Conservation (phyloP, 768 basidiomycete genomes). For the Auricularia cornea region DNA sequence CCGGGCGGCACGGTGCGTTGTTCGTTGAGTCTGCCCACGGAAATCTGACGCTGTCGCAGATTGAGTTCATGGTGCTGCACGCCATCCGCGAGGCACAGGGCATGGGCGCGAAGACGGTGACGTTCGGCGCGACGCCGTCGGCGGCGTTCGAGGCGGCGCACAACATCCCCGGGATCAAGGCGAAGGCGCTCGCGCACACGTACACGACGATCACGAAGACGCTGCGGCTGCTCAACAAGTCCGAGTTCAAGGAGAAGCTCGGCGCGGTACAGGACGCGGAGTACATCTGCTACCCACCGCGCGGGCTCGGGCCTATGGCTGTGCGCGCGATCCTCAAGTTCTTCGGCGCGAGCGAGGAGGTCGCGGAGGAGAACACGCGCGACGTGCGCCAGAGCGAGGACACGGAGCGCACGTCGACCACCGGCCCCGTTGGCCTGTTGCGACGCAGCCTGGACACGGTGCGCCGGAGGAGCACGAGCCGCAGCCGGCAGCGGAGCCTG, state of each 20-base stretch:
- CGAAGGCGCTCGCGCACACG: conserved; percentile 35
- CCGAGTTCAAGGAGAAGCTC: not conserved
- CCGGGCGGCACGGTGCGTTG: conserved; percentile 25
- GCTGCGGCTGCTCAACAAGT: not conserved
- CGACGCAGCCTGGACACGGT: not conserved
- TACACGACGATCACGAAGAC: conserved; percentile 18
- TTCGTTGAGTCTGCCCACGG: conserved; percentile 8
- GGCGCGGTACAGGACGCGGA: not conserved
- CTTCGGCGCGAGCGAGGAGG: conserved; percentile 1
- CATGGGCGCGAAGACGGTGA: conserved; percentile 23
- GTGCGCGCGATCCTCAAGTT: conserved; percentile 1
- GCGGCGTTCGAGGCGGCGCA: conserved; percentile 30
- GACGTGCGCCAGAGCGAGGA: not conserved
- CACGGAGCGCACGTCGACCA: too few species aligned
- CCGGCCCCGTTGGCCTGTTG: not conserved
- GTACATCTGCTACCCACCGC: not conserved
- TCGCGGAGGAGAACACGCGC: not conserved
- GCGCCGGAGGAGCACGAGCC: not conserved
- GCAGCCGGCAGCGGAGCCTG: not conserved
- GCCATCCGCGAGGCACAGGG: conserved; percentile 36
- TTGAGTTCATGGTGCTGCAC: conserved; percentile 38
- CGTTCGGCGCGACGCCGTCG: conserved; percentile 43
- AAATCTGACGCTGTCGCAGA: conserved; percentile 25
- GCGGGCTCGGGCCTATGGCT: not conserved
- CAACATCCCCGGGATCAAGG: conserved; percentile 41